Conservation (phyloP, 73 alveolate species). For the Uronychia setigera region DNA sequence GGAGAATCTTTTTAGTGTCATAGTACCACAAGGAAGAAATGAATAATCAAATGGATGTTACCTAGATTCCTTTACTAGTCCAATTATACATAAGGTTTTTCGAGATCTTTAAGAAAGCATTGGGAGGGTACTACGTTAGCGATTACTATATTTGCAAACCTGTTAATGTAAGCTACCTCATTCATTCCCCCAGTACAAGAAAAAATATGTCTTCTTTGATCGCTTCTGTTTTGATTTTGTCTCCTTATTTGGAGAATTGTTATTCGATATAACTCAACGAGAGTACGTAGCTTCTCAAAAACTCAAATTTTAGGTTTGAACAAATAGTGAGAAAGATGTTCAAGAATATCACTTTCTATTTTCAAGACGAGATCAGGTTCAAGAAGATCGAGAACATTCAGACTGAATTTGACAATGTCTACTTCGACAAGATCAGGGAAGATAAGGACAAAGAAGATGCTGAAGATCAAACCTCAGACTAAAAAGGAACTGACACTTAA, state of each 20-base stretch:
- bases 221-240: constrained; percentile 10
- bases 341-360: constrained; percentile 4
- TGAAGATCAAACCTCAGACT: background rate
- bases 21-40: background rate
- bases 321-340: background rate
- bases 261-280: background rate
- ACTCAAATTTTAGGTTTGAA: background rate
- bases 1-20: background rate
- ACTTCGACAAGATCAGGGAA: background rate
- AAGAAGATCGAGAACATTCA: background rate
- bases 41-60: background rate
- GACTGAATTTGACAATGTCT: background rate
- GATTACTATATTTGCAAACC: constrained; percentile 4
- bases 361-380: background rate
- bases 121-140: background rate
- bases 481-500: background rate
- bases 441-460: background rate
- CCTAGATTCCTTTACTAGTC: background rate
- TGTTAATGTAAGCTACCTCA: background rate
- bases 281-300: background rate
- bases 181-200: background rate
- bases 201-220: constrained; percentile 1
- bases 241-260: background rate
- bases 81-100: background rate
- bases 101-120: background rate